Percentiles rank a stretch among this genome's conserved stretches.
These are phyloP conservation scores for Mortierella antarctica DNA, from an alignment of 192 early-diverging fungal genomes.

Conservation along the genomic window DNA sequence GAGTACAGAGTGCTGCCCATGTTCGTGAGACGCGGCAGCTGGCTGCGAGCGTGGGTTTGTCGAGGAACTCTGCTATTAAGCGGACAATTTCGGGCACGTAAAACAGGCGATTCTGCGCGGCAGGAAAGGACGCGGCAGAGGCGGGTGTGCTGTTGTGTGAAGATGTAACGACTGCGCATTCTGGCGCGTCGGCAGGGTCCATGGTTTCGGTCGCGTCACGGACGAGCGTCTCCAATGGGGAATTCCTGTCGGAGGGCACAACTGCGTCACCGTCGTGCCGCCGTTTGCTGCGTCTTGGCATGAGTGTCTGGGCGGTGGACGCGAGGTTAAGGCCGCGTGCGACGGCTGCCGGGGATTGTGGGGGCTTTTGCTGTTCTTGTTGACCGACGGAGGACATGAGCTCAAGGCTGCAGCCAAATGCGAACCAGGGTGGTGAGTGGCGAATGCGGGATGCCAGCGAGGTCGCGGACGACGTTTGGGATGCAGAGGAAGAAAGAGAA, in stretches of 20 bases:
- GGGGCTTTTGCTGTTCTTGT: too few species aligned
- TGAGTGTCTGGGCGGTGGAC: too few species aligned
- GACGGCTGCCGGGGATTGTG: too few species aligned
- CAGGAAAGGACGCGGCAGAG: background rate
- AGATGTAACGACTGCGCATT: background rate
- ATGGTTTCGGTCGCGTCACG: background rate
- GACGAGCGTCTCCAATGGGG: too few species aligned
- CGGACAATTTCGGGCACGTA: slow-evolving; percentile 48
- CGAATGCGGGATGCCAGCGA: too few species aligned
- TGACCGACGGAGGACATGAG: too few species aligned
- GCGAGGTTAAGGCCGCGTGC: too few species aligned
- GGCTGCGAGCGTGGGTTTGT: slow-evolving; percentile 41
- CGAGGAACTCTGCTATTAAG: slow-evolving; percentile 35
- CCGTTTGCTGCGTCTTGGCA: too few species aligned
- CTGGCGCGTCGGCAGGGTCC: background rate
- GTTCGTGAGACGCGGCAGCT: slow-evolving; percentile 35
- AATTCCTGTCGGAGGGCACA: too few species aligned
- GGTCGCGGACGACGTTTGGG: background rate
- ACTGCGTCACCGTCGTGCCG: too few species aligned
- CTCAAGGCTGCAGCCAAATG: too few species aligned
- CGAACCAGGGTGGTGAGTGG: too few species aligned
- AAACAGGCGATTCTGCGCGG: slow-evolving; percentile 37
- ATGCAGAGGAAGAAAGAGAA: background rate
- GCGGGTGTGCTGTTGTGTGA: background rate
- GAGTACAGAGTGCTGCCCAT: slow-evolving; percentile 32